Conservation (phyloP, 2,329 filamentous ascomycete species). For the Penicillium hesseltinei region DNA sequence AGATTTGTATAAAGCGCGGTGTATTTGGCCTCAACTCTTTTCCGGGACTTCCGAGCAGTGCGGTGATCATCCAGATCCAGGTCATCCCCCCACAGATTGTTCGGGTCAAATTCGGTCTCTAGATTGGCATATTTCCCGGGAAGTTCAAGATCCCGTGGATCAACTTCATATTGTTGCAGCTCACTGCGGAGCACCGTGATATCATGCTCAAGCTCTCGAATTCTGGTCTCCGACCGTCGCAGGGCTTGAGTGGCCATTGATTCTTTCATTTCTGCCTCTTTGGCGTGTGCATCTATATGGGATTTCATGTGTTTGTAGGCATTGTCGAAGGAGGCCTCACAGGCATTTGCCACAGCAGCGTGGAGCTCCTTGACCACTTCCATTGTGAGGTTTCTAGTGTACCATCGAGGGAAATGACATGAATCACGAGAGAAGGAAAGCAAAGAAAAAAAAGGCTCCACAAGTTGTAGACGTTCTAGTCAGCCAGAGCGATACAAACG, state of each 20-base stretch:
- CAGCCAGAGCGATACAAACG: not conserved
- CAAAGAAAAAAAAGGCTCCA: not conserved
- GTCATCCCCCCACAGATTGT: slow-evolving; percentile 14
- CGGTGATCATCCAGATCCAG: slow-evolving; percentile 19
- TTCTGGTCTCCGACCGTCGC: slow-evolving; percentile 14
- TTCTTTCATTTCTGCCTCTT: slow-evolving; percentile 24
- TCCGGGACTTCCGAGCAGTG: slow-evolving; percentile 16
- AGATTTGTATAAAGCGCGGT: slow-evolving; percentile 33
- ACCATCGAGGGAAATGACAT: not conserved
- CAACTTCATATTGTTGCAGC: slow-evolving; percentile 16
- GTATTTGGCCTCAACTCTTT: slow-evolving; percentile 32
- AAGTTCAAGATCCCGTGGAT: slow-evolving; percentile 6
- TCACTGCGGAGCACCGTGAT: slow-evolving; percentile 24
- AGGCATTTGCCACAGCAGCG: slow-evolving; percentile 27
- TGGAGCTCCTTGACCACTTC: slow-evolving; percentile 34
- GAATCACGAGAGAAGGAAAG: not conserved
- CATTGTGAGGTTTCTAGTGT: slow-evolving; percentile 18
- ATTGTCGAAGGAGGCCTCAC: slow-evolving; percentile 29
- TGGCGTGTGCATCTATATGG: slow-evolving; percentile 25
- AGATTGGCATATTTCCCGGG: slow-evolving; percentile 7
- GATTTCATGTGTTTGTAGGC: slow-evolving; percentile 28
- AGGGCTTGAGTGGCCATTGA: slow-evolving; percentile 22
- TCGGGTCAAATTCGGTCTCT: slow-evolving; percentile 8
- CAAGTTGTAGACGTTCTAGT: not conserved
- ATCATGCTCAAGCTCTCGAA: slow-evolving; percentile 24